Evolutionary conservation across 1,284 basidiomycete genomes (phyloP).

Genomic region (Austroboletus rostrupii): DNA sequence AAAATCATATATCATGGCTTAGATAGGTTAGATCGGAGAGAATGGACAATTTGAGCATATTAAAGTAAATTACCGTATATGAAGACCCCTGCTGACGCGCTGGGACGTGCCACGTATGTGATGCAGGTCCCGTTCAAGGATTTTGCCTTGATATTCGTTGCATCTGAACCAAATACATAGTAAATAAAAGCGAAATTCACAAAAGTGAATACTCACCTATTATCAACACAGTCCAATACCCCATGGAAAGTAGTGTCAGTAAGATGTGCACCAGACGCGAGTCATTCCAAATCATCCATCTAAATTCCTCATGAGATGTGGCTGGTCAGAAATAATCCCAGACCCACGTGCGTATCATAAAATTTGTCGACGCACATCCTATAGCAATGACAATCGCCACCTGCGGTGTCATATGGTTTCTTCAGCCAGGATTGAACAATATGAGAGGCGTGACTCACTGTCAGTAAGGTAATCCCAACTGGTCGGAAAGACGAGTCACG

Average conservation of each 20-base stretch:
- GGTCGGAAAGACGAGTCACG: not conserved
- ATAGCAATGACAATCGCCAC: constrained; percentile 7
- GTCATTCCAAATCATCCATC: constrained; percentile 27
- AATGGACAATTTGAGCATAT: not conserved
- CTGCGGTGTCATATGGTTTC: constrained; percentile 1
- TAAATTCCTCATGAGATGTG: constrained; percentile 1
- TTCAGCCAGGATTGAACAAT: not conserved
- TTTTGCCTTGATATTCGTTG: not conserved
- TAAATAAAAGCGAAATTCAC: not conserved
- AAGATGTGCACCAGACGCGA: constrained; percentile 12
- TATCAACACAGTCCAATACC: constrained; percentile 17
- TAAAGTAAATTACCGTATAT: constrained; percentile 14
- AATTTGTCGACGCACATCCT: constrained; percentile 18
- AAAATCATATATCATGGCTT: constrained; percentile 21
- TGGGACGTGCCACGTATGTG: not conserved
- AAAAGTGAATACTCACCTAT: constrained; percentile 9
- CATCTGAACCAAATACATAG: constrained; percentile 5
- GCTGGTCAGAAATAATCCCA: not conserved
- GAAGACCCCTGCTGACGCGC: constrained; percentile 1
- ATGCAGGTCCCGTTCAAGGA: constrained; percentile 6
- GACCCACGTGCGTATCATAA: constrained; percentile 29
- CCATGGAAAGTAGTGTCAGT: constrained; percentile 14
- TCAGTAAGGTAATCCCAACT: constrained; percentile 3
- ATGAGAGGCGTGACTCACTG: constrained; percentile 6
- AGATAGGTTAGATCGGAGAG: not conserved